Evolutionary conservation across 2,329 filamentous ascomycete species (phyloP).

Genomic region (Drechslerella coelobrocha): DNA sequence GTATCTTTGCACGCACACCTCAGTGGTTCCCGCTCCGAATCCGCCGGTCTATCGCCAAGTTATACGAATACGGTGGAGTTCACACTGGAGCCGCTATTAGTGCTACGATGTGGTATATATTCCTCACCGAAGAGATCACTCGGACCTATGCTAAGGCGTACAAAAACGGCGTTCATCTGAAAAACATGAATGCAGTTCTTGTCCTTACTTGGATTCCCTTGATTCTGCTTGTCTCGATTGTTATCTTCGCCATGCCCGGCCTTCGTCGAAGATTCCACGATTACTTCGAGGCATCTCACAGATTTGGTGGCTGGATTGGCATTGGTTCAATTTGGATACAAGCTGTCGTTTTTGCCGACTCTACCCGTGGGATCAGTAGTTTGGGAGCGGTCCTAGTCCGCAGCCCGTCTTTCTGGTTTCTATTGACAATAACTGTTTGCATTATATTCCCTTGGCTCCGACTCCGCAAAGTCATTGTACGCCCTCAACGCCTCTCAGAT

Average conservation of each 20-base stretch:
- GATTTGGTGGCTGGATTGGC: constrained; percentile 73
- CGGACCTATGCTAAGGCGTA: constrained; percentile 42
- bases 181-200: constrained; percentile 51
- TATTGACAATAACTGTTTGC: constrained; percentile 69
- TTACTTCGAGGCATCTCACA: constrained; percentile 73
- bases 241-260: constrained; percentile 66
- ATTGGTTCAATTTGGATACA: constrained; percentile 72
- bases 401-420: constrained; percentile 71
- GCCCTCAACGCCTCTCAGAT: constrained; percentile 71
- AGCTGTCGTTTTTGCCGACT: constrained; percentile 61
- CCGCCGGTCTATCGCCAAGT: constrained; percentile 61
- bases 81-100: constrained; percentile 64
- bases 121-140: constrained; percentile 58
- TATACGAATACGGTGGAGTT: constrained; percentile 65
- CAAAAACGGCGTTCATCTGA: constrained; percentile 19
- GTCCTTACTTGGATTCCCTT: constrained; percentile 58
- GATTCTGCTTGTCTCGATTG: constrained; percentile 66
- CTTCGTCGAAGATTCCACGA: constrained; percentile 71
- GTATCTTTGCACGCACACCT: constrained; percentile 60
- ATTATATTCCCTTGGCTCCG: constrained; percentile 76
- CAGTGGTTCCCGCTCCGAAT: constrained; percentile 60
- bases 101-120: constrained; percentile 61
- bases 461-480: constrained; percentile 71
- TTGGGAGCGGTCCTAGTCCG: constrained; percentile 58
- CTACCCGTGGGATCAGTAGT: constrained; percentile 55